A percentile compares a stretch with the other conserved stretches of the same genome.
Evolutionary conservation across 345 rosid genomes (phyloP).

Genomic region (Camelina sativa): DNA sequence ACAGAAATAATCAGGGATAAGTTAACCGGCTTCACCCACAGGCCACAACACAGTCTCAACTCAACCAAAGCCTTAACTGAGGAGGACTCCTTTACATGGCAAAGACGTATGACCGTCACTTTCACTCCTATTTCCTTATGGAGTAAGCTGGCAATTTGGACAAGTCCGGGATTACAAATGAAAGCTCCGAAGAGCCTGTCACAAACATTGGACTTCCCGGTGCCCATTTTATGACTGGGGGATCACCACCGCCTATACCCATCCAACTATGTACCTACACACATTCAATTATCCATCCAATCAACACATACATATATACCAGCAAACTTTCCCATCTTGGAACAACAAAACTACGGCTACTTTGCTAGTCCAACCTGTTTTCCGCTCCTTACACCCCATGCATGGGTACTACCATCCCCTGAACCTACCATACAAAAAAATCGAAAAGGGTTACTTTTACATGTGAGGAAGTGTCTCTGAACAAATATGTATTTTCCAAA

Average conservation of each 20-base stretch:
- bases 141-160: constrained; percentile 87
- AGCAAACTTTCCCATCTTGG: neutral
- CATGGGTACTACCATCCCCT: constrained; percentile 88
- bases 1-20: neutral
- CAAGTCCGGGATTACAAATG: constrained; percentile 87
- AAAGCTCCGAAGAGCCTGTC: constrained; percentile 84
- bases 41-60: neutral
- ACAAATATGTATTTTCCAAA: neutral
- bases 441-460: constrained; percentile 1
- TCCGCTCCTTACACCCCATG: constrained; percentile 89
- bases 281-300: constrained; percentile 5
- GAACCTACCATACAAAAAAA: constrained; percentile 59
- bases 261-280: constrained; percentile 87
- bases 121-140: constrained; percentile 59
- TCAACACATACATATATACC: constrained; percentile 1
- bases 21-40: neutral
- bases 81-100: neutral
- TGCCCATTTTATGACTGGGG: constrained; percentile 89
- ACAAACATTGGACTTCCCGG: constrained; percentile 96
- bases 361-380: constrained; percentile 68
- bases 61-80: neutral
- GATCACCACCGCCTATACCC: constrained; percentile 68
- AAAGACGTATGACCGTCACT: neutral
- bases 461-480: neutral
- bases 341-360: neutral